Conservation (phyloP, 257 asterid species). For the Nicotiana sylvestris region DNA sequence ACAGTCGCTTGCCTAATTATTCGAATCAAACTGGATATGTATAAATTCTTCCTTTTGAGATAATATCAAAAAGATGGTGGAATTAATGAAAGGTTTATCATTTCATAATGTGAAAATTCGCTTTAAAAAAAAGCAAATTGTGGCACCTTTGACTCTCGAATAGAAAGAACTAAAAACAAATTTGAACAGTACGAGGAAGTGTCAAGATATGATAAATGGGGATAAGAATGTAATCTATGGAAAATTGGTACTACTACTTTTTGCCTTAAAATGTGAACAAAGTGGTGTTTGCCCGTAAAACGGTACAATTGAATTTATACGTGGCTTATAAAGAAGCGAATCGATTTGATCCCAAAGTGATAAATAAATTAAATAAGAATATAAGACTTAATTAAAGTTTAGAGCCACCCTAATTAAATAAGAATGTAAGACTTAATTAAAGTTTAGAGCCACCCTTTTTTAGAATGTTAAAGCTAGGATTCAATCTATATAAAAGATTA, state of each 20-base stretch:
- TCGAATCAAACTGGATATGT: not conserved
- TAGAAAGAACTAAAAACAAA: not conserved
- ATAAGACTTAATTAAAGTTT: too few relatives aligned
- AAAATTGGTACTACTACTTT: not conserved
- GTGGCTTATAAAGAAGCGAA: too few relatives aligned
- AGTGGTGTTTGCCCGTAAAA: too few relatives aligned
- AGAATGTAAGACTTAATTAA: not conserved
- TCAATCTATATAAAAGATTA: not conserved
- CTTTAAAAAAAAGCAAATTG: not conserved
- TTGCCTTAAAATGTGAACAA: not conserved
- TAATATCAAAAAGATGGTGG: not conserved
- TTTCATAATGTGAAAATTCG: not conserved
- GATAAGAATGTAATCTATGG: not conserved
- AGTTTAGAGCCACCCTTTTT: not conserved
- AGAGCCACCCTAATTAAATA: too few relatives aligned
- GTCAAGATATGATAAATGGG: not conserved
- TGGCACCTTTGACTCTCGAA: not conserved
- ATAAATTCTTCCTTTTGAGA: not conserved
- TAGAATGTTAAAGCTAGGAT: not conserved
- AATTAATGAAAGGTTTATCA: not conserved
- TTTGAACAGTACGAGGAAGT: not conserved
- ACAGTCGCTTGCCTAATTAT: not conserved
- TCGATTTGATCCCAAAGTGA: too few relatives aligned
- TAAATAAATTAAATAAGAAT: too few relatives aligned
- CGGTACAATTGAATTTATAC: too few relatives aligned